These are phyloP conservation scores for sunflower (Helianthus annuus) DNA, from an alignment of 129 eudicot genomes.

Conservation along the genomic window HanXRQr2.0-SUNRISE NC_035434.2:60831457-60831956, in stretches of 20 bases:
- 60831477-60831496: too few species aligned
- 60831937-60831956: constrained; percentile 45
- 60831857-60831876: too few species aligned
- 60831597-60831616: constrained; percentile 28
- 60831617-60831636: constrained; percentile 52
- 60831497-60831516: too few species aligned
- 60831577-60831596: background rate
- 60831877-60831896: constrained; percentile 34
- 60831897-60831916: constrained; percentile 35
- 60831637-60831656: constrained; percentile 73
- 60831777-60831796: constrained; percentile 27
- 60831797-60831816: background rate
- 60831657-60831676: constrained; percentile 42
- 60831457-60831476: too few species aligned
- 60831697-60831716: background rate
- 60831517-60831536: too few species aligned
- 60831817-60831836: too few species aligned
- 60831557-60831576: background rate
- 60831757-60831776: constrained; percentile 21
- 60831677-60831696: constrained; percentile 7
- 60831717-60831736: constrained; percentile 1
- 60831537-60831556: background rate
- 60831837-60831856: too few species aligned
- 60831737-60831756: constrained; percentile 33
- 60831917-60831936: constrained; percentile 26